Evolutionary conservation across 1,284 basidiomycete species (phyloP).

Genomic region (Cystobasidium pallidum): DNA sequence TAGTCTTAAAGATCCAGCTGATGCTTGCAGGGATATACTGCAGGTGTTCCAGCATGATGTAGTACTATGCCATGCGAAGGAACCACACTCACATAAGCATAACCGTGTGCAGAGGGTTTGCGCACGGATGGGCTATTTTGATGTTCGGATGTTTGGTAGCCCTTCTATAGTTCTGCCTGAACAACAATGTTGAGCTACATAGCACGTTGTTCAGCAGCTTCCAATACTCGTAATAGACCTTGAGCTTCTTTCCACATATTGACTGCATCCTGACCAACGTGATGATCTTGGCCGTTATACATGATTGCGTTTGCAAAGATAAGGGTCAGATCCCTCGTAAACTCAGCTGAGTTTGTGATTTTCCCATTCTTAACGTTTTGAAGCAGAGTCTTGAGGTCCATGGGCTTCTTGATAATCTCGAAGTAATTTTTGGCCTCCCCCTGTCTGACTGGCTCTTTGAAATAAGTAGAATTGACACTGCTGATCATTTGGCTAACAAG

Average conservation of each 20-base stretch:
- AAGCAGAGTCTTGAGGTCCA: conserved; percentile 89
- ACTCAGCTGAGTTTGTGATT: conserved; percentile 78
- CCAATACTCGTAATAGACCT: conserved; percentile 21
- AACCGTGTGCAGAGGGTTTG: neutral
- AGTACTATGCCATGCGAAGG: no score
- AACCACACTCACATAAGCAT: neutral
- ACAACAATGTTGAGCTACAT: neutral
- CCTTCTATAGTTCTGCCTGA: no score
- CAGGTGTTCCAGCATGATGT: neutral
- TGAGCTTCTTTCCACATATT: conserved; percentile 76
- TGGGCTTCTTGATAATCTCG: conserved; percentile 85
- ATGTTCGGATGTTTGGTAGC: no score
- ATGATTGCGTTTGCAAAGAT: conserved; percentile 97
- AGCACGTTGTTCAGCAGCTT: conserved; percentile 31
- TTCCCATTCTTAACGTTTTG: conserved; percentile 76
- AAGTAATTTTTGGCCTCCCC: conserved; percentile 87
- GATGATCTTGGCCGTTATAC: conserved; percentile 73
- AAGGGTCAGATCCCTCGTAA: conserved; percentile 82
- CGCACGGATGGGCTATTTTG: neutral
- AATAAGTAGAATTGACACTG: conserved; percentile 61
- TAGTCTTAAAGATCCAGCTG: neutral
- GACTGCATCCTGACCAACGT: conserved; percentile 71
- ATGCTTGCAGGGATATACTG: neutral
- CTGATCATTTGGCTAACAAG: conserved; percentile 37
- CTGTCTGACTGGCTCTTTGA: conserved; percentile 84